Percentiles rank a stretch among this genome's conserved stretches.
Evolutionary conservation across 345 rosid genomes (phyloP).

Genomic region (Populus nigra): DNA sequence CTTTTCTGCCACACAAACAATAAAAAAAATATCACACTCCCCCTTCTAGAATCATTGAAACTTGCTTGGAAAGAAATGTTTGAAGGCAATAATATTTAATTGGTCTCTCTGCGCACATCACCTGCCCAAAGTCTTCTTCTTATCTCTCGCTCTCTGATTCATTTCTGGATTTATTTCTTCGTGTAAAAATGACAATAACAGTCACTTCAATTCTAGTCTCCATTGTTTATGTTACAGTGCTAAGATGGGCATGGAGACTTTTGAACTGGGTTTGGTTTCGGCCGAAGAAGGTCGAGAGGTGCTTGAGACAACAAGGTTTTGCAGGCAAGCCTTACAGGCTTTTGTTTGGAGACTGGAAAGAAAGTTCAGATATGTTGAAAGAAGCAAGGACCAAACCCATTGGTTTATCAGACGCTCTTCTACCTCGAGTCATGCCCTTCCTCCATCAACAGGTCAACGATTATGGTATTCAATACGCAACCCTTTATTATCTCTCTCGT

Average conservation of each 20-base stretch:
- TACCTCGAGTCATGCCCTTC: slow-evolving; percentile 40
- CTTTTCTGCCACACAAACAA: too few species aligned
- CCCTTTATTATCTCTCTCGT: not conserved
- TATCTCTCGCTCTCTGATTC: too few species aligned
- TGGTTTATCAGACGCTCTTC: slow-evolving; percentile 31
- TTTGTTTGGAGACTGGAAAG: slow-evolving; percentile 43
- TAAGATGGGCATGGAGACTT: slow-evolving; percentile 23
- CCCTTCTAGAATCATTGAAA: too few species aligned
- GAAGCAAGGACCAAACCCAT: slow-evolving; percentile 37
- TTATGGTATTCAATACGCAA: slow-evolving; percentile 24
- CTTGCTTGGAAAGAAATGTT: too few species aligned
- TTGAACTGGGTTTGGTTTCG: slow-evolving; percentile 45
- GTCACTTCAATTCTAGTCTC: not conserved
- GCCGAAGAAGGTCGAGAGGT: slow-evolving; percentile 47
- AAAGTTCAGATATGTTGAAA: slow-evolving; percentile 13
- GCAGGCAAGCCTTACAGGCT: slow-evolving; percentile 38
- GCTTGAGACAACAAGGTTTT: slow-evolving; percentile 45
- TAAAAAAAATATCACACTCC: too few species aligned
- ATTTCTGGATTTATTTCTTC: too few species aligned
- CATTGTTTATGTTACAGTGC: not conserved
- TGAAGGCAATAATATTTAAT: too few species aligned
- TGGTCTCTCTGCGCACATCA: too few species aligned
- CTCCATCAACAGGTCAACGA: slow-evolving; percentile 24
- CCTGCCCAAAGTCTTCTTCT: too few species aligned
- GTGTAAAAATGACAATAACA: not conserved